Evolutionary conservation across 306 rosid species (phyloP), one percentile per base, ranked within the genome.

Genomic region (Prunus fruticosa): DNA sequence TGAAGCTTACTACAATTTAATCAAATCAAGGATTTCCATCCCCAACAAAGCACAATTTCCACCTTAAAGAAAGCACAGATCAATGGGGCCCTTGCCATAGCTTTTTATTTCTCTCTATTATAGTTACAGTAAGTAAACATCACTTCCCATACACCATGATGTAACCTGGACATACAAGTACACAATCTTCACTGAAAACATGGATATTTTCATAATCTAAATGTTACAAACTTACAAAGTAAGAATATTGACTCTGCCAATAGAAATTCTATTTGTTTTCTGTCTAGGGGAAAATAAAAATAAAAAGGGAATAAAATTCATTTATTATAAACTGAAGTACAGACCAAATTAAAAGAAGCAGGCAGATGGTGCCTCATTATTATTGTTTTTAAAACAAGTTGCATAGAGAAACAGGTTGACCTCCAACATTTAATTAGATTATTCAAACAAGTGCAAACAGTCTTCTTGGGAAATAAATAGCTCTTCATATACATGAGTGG

Each of bases 1-100:
- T 75, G 80, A 78, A 47, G 67, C 74, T 68, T 53, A 64, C 75
- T 72, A 20, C 69, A 83, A 78, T 13, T 76, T 28, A 73, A 49
- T 75, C 76, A 69, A 82, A 82, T 79, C 63, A 72, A 41, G 50
- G 73, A 84, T 54, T 77, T 73, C 74, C 81, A 81, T 32, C 76
- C 78, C 80, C 22, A 73, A 60, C 69, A 69, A 67, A 76, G 71
- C 63, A 68, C 32, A 53, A 72, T 64, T 64, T 83, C 53, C 78
- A 53, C 32, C 16, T 45, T 63, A 54, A 38, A 57, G 53, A 80
- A 69, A 70, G 68, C 81, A 77, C 30, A 77, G 73, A 38, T 77
- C 69, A 43, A 50, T 20, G 75, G 82, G 82, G 20, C 75, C 87
- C 83, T 73, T 38, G 22, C 27, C 79, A 64, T 54, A 20, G 67